These are phyloP conservation scores for Mikania micrantha DNA, from an alignment of 129 eudicot genomes.

Conservation along the genomic window DNA sequence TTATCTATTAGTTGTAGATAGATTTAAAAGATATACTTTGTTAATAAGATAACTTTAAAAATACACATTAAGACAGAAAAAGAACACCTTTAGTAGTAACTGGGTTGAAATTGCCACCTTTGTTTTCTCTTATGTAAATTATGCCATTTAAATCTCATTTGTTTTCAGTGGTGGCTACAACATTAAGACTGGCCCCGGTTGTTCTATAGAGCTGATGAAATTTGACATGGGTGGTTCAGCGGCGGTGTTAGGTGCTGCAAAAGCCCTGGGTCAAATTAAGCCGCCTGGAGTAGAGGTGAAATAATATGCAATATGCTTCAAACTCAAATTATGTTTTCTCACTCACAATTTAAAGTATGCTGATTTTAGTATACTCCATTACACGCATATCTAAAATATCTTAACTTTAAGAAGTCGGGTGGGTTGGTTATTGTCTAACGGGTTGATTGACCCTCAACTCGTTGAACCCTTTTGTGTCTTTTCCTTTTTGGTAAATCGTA, in stretches of 20 bases:
- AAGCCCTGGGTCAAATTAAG: conserved; percentile 95
- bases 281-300: conserved; percentile 92
- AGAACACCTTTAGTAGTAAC: neutral
- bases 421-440: neutral
- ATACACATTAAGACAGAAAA: too few species aligned
- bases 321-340: neutral
- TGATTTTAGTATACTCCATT: neutral
- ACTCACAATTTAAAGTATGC: neutral
- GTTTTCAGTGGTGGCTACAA: conserved; percentile 95
- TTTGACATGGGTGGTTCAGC: conserved; percentile 99
- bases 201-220: conserved; percentile 90
- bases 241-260: conserved; percentile 96
- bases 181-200: conserved; percentile 91
- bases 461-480: neutral
- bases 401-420: neutral
- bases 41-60: too few species aligned
- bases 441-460: neutral
- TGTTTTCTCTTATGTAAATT: neutral
- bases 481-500: neutral
- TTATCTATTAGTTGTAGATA: too few species aligned
- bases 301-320: neutral
- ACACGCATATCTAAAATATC: neutral
- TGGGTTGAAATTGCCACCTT: neutral
- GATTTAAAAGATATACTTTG: too few species aligned
- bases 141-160: neutral